phyloP scores from a whole-genome alignment of 371 early-diverging fungal genomes.

The Lichtheimia ramosa region DNA sequence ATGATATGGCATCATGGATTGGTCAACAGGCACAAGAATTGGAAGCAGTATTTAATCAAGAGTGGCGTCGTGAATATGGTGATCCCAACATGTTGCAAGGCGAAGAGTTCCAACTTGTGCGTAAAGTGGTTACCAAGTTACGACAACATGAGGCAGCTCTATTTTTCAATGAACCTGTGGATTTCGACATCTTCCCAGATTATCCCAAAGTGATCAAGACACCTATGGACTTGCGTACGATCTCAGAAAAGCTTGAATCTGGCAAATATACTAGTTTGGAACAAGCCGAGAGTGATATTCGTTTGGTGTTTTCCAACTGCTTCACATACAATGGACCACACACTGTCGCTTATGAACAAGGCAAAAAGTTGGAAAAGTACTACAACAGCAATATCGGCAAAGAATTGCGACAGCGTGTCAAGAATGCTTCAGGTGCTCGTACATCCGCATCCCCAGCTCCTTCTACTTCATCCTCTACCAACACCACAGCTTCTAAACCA shows the following conservation, averaged over 20 bases:
- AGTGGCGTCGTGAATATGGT: constrained; percentile 45
- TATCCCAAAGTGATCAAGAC: constrained; percentile 83
- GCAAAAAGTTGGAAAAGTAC: constrained; percentile 63
- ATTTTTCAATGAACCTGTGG: constrained; percentile 87
- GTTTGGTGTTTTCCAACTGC: constrained; percentile 84
- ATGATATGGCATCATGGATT: constrained; percentile 66
- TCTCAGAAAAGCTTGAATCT: constrained; percentile 76
- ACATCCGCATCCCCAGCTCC: not conserved
- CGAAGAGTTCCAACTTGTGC: constrained; percentile 35
- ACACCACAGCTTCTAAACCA: not conserved
- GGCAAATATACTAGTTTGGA: constrained; percentile 48
- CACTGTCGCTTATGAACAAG: constrained; percentile 80
- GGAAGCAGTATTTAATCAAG: constrained; percentile 37
- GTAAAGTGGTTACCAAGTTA: constrained; percentile 39
- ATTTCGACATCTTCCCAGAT: constrained; percentile 84
- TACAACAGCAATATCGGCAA: constrained; percentile 55
- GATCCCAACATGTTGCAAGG: constrained; percentile 34
- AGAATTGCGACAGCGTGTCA: constrained; percentile 32
- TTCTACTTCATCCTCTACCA: constrained; percentile 1
- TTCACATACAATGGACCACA: constrained; percentile 84
- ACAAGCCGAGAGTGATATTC: constrained; percentile 60
- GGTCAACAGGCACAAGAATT: constrained; percentile 39
- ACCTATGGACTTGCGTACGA: constrained; percentile 97
- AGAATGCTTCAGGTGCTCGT: constrained; percentile 1
- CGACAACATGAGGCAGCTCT: constrained; percentile 36